Evolutionary conservation across 495 filamentous ascomycete species (phyloP).

Genomic region (Xylaria sp.): DNA sequence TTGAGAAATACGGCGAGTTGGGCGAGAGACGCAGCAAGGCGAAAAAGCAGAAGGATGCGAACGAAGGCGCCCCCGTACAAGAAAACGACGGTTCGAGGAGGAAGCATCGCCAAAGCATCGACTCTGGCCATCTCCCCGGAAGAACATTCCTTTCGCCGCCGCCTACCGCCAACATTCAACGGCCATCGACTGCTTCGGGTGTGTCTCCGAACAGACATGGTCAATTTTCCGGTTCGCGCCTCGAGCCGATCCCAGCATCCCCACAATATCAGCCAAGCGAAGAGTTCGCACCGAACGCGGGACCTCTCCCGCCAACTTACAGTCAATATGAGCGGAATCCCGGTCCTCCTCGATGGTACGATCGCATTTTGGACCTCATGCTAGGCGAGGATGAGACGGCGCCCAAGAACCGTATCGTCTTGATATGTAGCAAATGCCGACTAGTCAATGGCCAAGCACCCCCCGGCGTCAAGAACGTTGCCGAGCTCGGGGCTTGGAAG

Average conservation of each 20-base stretch:
- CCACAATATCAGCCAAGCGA: slow-evolving; percentile 44
- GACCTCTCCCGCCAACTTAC: slow-evolving; percentile 54
- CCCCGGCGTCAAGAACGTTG: slow-evolving; percentile 76
- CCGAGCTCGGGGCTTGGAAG: slow-evolving; percentile 87
- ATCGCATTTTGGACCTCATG: slow-evolving; percentile 88
- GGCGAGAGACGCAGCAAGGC: slow-evolving; percentile 54
- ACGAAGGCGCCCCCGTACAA: slow-evolving; percentile 26
- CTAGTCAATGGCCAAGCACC: slow-evolving; percentile 97
- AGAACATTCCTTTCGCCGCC: slow-evolving; percentile 74
- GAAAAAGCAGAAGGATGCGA: slow-evolving; percentile 43
- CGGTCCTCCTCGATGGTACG: slow-evolving; percentile 81
- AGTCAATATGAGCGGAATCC: slow-evolving; percentile 51
- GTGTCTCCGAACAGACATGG: slow-evolving; percentile 32
- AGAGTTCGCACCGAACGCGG: slow-evolving; percentile 66
- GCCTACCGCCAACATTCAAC: slow-evolving; percentile 84
- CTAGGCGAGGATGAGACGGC: slow-evolving; percentile 95
- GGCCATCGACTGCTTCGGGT: slow-evolving; percentile 38
- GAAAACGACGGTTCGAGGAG: slow-evolving; percentile 27
- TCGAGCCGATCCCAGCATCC: slow-evolving; percentile 11
- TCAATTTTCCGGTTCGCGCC: slow-evolving; percentile 15
- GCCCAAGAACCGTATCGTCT: slow-evolving; percentile 84
- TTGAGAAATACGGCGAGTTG: slow-evolving; percentile 89
- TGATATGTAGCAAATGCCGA: slow-evolving; percentile 84
- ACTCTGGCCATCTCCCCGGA: slow-evolving; percentile 35
- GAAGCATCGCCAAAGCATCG: slow-evolving; percentile 33